A percentile compares a stretch with the other conserved stretches of the same genome.
phyloP scores from a whole-genome alignment of 1,284 basidiomycete species.

The Porodaedalea pini region DNA sequence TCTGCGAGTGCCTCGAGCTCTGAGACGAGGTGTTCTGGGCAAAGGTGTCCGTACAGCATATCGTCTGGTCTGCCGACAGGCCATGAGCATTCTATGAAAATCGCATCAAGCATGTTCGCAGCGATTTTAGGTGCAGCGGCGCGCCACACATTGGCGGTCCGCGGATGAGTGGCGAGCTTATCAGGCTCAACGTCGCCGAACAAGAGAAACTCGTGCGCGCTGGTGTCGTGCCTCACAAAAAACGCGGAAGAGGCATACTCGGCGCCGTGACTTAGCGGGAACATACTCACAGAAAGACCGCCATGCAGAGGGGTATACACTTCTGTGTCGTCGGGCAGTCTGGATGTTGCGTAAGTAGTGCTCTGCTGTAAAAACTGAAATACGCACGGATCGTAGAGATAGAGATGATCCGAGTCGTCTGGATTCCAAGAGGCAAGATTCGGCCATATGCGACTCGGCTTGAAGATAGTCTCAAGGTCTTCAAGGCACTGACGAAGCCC shows the following conservation, averaged over 20 bases:
- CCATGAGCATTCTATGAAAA: conserved; percentile 87
- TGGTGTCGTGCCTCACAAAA: conserved; percentile 63
- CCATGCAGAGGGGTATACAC: conserved; percentile 51
- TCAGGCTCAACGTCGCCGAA: conserved; percentile 85
- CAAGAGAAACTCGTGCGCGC: conserved; percentile 67
- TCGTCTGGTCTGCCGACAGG: conserved; percentile 58
- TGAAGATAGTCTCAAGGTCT: conserved; percentile 71
- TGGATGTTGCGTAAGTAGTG: neutral
- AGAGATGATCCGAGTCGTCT: conserved; percentile 48
- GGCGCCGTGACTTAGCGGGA: conserved; percentile 71
- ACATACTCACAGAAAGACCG: conserved; percentile 58
- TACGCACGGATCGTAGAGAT: conserved; percentile 58
- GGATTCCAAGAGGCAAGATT: conserved; percentile 74
- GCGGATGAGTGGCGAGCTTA: conserved; percentile 52
- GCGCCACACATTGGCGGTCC: conserved; percentile 65
- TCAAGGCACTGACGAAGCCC: conserved; percentile 60
- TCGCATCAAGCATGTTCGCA: conserved; percentile 52
- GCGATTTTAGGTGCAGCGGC: conserved; percentile 62
- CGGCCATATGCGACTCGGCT: conserved; percentile 74
- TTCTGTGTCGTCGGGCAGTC: conserved; percentile 17
- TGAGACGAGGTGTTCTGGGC: conserved; percentile 63
- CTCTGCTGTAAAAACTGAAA: conserved; percentile 33
- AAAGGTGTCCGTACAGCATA: conserved; percentile 72
- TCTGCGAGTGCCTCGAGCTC: conserved; percentile 64
- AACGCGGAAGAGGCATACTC: conserved; percentile 71